phyloP scores from a whole-genome alignment of 192 early-diverging fungal species.

The Entomortierella chlamydospora region DNA sequence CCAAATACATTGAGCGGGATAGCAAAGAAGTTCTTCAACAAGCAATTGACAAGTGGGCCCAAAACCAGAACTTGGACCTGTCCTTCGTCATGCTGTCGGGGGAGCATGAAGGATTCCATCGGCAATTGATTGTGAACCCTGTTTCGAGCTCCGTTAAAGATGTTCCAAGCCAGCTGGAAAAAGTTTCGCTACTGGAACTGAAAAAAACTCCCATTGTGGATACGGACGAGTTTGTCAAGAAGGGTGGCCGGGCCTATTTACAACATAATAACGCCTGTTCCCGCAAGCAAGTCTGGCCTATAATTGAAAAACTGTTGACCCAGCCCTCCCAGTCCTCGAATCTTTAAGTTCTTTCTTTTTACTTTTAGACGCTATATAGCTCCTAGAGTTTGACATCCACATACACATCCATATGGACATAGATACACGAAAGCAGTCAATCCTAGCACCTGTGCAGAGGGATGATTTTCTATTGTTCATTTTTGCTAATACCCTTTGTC shows the following conservation, averaged over 20 bases:
- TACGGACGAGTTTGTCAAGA: slow-evolving; percentile 10
- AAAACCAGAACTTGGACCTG: slow-evolving; percentile 62
- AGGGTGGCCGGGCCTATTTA: slow-evolving; percentile 50
- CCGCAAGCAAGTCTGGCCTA: slow-evolving; percentile 74
- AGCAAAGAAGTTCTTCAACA: slow-evolving; percentile 31
- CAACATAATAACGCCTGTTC: slow-evolving; percentile 66
- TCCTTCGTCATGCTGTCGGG: slow-evolving; percentile 58
- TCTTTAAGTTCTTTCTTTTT: too few relatives aligned
- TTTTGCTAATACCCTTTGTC: not conserved
- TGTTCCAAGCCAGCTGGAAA: slow-evolving; percentile 51
- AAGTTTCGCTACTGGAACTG: slow-evolving; percentile 46
- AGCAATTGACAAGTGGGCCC: slow-evolving; percentile 44
- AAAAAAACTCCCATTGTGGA: slow-evolving; percentile 15
- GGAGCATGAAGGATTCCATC: slow-evolving; percentile 64
- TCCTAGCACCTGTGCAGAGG: too few relatives aligned
- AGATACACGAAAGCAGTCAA: too few relatives aligned
- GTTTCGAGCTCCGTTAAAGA: slow-evolving; percentile 11
- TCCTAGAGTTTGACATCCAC: too few relatives aligned
- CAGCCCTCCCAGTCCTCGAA: slow-evolving; percentile 1
- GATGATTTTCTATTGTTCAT: not conserved
- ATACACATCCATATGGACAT: too few relatives aligned
- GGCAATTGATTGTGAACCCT: slow-evolving; percentile 68
- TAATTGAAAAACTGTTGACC: slow-evolving; percentile 49
- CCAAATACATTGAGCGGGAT: slow-evolving; percentile 64
- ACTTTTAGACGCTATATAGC: too few relatives aligned